phyloP scores from a whole-genome alignment of 305 asterid species.

The Fraxinus sp. region DNA sequence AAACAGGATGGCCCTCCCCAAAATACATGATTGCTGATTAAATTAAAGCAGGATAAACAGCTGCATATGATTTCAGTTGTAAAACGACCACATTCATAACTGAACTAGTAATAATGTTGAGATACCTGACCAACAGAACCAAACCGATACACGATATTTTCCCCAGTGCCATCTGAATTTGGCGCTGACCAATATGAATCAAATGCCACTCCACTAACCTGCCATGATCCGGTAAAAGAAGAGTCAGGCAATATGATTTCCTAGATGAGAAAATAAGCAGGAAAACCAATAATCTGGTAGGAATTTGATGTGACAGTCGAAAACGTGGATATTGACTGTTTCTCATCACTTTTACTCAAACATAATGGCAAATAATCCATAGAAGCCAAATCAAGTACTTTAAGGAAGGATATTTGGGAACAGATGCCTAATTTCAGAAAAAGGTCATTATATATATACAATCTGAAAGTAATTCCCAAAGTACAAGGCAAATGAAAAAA shows the following conservation, averaged over 20 bases:
- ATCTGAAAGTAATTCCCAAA: neutral
- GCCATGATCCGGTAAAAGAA: conserved; percentile 29
- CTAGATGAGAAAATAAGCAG: conserved; percentile 13
- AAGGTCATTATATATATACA: neutral
- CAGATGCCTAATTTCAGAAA: neutral
- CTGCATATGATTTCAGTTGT: neutral
- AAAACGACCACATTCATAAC: neutral
- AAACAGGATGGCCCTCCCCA: neutral
- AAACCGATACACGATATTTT: conserved; percentile 82
- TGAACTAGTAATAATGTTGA: conserved; percentile 6
- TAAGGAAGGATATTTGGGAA: neutral
- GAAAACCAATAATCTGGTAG: neutral
- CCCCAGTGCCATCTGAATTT: conserved; percentile 75
- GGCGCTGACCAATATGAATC: conserved; percentile 96
- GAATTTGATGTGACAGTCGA: neutral
- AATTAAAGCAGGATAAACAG: neutral
- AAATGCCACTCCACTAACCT: conserved; percentile 97
- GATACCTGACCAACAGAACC: conserved; percentile 99
- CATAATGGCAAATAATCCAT: neutral
- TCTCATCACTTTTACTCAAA: neutral
- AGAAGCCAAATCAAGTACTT: neutral
- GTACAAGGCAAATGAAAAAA: neutral
- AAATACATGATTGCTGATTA: neutral
- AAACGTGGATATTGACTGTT: neutral
- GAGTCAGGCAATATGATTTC: conserved; percentile 16